Conservation (phyloP, 2,329 filamentous ascomycete species). For the Microcyclospora pomicola region DNA sequence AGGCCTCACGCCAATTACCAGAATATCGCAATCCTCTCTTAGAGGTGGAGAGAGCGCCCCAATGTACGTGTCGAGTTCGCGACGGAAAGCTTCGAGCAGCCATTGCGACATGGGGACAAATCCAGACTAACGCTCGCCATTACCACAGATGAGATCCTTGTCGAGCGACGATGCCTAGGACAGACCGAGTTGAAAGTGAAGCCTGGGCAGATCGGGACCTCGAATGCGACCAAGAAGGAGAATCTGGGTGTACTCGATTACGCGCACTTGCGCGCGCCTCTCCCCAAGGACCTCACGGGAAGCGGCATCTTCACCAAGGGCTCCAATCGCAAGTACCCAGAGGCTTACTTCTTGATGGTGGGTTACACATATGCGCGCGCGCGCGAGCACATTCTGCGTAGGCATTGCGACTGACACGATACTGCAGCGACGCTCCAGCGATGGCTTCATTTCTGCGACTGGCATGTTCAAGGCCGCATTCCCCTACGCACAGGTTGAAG, state of each 20-base stretch:
- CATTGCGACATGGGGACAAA: not conserved
- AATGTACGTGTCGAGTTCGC: conserved; percentile 38
- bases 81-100: not conserved
- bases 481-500: conserved; percentile 50
- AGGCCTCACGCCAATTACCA: conserved; percentile 34
- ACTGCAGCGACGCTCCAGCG: conserved; percentile 58
- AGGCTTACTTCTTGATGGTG: conserved; percentile 92
- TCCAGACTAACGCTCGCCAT: not conserved
- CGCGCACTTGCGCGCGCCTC: conserved; percentile 79
- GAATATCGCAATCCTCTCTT: conserved; percentile 52
- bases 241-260: conserved; percentile 84
- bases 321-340: conserved; percentile 47
- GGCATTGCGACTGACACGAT: not conserved
- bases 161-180: conserved; percentile 73
- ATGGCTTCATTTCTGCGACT: conserved; percentile 72
- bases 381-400: not conserved
- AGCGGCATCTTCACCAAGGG: conserved; percentile 86
- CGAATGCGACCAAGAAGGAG: conserved; percentile 57
- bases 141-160: conserved; percentile 41
- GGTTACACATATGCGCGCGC: conserved; percentile 15
- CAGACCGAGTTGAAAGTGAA: conserved; percentile 84
- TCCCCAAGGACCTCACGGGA: conserved; percentile 73
- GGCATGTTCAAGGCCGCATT: conserved; percentile 91
- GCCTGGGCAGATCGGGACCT: conserved; percentile 56
- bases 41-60: conserved; percentile 45